Base-by-base conservation (phyloP, 2,329 filamentous ascomycete species). In the Alternaria conjuncta region DNA sequence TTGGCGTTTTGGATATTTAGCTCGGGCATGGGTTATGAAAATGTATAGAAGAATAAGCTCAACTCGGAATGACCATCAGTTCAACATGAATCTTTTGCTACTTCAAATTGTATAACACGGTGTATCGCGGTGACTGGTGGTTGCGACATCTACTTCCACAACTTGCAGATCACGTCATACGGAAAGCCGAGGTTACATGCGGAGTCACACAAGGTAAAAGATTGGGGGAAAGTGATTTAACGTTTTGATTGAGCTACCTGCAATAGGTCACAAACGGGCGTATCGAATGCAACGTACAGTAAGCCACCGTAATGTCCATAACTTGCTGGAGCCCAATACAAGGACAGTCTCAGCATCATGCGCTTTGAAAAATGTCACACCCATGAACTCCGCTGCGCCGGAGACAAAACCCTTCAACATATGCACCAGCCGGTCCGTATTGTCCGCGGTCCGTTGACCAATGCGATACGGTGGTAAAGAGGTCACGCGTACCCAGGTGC, bases 341-440 rank as follows among this genome's bases (percentile, higher is more conserved):
- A 30, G 45, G 50, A 41, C 36, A 15, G 13, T 36, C n/a, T 26
- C 45, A 58, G 50, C 57, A 55, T 54, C 30, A 67, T 57, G 58
- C 41, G 30, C 56, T 56, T 51, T 21, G 43, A 47, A 65, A 51
- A 60, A 59, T 43, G 51, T 18, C 53, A 57, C 36, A 60, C 41
- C 61, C 57, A 53, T 57, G 32, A 65, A 67, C 64, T 64, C 64
- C 64, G 47, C 57, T 61, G 56, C 64, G 55, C 64, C 61, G 44
- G 55, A 56, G 50, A 56, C 47, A 23, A 56, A 63, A 55, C 49
- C 64, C 51, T 55, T 58, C 44, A 11, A 28, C 46, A 44, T 13
- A 49, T 41, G 28, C 36, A 41, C n/a, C 32, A n/a, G 23, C 54
- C 30, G 36, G 57, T 51, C 64, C 51, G 53, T 49, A 23, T 44